Conservation (phyloP, 2,329 filamentous ascomycete genomes). For the Calycina herbarum region DNA sequence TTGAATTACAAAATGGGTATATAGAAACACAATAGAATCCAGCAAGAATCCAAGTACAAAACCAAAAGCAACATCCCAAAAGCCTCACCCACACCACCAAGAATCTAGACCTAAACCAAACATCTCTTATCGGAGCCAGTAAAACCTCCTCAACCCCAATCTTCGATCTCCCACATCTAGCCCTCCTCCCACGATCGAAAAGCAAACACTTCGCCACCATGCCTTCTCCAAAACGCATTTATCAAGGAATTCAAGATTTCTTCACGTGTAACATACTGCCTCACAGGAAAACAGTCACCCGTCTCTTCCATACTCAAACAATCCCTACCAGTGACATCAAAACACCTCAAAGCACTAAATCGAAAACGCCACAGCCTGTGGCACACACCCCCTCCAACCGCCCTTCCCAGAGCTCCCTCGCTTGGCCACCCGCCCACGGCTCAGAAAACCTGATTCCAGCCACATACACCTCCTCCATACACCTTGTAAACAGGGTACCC, state of each 20-base stretch:
- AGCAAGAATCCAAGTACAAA: neutral
- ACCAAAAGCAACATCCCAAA: neutral
- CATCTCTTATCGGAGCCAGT: neutral
- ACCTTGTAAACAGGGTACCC: neutral
- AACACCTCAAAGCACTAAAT: neutral
- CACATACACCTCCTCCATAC: neutral
- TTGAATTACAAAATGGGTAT: neutral
- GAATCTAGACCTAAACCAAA: neutral
- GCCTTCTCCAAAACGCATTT: neutral
- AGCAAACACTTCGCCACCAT: neutral
- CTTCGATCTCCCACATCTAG: neutral
- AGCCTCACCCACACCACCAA: neutral
- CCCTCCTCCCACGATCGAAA: neutral
- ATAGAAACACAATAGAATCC: neutral
- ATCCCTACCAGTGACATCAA: neutral
- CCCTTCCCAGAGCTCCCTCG: neutral
- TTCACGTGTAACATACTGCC: neutral
- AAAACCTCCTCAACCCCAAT: neutral
- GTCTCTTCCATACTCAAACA: too few relatives aligned
- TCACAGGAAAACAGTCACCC: neutral
- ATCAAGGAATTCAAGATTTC: neutral
- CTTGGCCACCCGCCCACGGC: neutral
- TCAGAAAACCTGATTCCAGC: neutral
- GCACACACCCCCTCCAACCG: too few relatives aligned
- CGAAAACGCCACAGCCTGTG: too few relatives aligned